phyloP scores from a whole-genome alignment of 768 basidiomycete species.

The Leucosporidium creatinivorum region DNA sequence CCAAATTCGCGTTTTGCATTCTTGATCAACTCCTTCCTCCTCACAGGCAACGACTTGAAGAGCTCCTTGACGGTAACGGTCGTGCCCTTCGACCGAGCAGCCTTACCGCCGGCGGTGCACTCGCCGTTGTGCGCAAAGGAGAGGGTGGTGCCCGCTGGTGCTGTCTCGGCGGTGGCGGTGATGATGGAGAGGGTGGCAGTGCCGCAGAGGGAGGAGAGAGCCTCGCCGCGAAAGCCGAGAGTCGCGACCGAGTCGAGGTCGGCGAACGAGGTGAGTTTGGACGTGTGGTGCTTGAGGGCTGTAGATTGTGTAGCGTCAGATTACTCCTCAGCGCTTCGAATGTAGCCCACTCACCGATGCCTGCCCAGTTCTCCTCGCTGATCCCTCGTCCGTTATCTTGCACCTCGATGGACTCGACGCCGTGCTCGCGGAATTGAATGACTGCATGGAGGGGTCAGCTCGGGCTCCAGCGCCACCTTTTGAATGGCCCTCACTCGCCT shows the following conservation, averaged over 20 bases:
- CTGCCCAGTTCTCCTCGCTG: conserved; percentile 62
- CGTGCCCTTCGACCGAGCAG: conserved; percentile 55
- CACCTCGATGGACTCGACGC: conserved; percentile 73
- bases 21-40: conserved; percentile 81
- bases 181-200: conserved; percentile 52
- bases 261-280: conserved; percentile 69
- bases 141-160: conserved; percentile 73
- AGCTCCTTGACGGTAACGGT: conserved; percentile 64
- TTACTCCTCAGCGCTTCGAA: not conserved
- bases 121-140: conserved; percentile 35
- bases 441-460: conserved; percentile 48
- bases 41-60: conserved; percentile 77
- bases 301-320: not conserved
- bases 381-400: conserved; percentile 90
- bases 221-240: conserved; percentile 95
- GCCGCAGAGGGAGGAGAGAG: conserved; percentile 82
- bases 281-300: conserved; percentile 90
- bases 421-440: conserved; percentile 81
- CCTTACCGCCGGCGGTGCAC: conserved; percentile 18
- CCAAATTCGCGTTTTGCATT: conserved; percentile 82
- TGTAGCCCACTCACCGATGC: conserved; percentile 56
- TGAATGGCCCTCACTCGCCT: conserved; percentile 49
- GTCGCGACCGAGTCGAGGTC: conserved; percentile 67
- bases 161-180: conserved; percentile 62
- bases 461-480: not conserved